Base-by-base conservation (phyloP, 2,329 filamentous ascomycete genomes). In the Aaosphaeria arxii region DNA sequence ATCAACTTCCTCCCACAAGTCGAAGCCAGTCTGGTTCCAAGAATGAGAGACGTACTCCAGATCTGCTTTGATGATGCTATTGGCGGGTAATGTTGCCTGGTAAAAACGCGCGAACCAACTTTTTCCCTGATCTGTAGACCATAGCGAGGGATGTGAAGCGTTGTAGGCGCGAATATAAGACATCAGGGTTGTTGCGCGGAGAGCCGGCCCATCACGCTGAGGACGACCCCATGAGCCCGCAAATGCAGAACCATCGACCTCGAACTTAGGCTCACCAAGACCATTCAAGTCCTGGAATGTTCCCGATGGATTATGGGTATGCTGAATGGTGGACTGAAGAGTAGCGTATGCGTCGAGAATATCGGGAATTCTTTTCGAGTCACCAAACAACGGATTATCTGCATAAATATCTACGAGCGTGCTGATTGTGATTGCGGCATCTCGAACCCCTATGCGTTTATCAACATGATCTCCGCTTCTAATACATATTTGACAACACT, bases 1-100 rank as follows among this genome's bases (percentile, higher is more conserved):
- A 33, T 69, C 58, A n/a, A 74, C 66, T 53, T 76, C 73, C 46
- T 75, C 73, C 73, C 73, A 76, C 1, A 75, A 58, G 49, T 76
- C 73, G 45, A 75, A 76, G 5, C 71, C 64, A 5, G 60, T 63
- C 30, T 68, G 55, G 30, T 70, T 69, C 73, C 73, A 76, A 55
- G 60, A 66, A 36, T 71, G 67, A 11, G 67, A 66, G 4, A 73
- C 66, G 47, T 75, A 76, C 44, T 75, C 73, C 9, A 76, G 55
- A 52, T 76, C 73, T 0, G 72, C 71, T 52, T 75, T 75, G 50
- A 76, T 73, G 32, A 72, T 57, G 58, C 68, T 69, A 49, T 66
- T 54, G 32, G 69, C 60, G 28, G 70, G 59, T 56, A 71, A 53
- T 28, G 55, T 54, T 3, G 66, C 50, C n/a, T 68, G 53, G 45